phyloP scores from a whole-genome alignment of 2,329 filamentous ascomycete species.

The Fusarium virguliforme region DNA sequence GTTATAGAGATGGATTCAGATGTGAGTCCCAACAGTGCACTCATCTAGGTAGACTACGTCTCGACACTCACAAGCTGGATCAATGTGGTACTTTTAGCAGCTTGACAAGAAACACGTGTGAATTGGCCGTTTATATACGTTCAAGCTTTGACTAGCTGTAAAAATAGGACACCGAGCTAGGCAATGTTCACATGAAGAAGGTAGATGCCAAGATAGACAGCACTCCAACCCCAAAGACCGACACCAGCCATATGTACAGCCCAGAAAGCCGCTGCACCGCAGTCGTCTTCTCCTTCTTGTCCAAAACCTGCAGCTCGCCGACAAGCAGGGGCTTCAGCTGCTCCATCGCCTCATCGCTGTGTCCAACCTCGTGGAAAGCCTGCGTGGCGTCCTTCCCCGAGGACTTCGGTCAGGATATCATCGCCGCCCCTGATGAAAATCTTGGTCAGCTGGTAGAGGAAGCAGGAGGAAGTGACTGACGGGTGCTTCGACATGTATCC shows the following conservation, averaged over 20 bases:
- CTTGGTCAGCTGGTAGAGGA: background rate
- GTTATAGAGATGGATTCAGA: no score
- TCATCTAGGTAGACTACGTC: background rate
- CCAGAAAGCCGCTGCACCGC: background rate
- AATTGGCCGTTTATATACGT: background rate
- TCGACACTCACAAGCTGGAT: background rate
- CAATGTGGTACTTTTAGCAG: background rate
- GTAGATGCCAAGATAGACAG: background rate
- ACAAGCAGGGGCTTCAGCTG: background rate
- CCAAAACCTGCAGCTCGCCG: background rate
- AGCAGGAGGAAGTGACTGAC: background rate
- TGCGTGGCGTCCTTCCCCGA: background rate
- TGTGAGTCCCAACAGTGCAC: background rate
- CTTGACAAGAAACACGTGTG: background rate
- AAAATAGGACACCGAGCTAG: background rate
- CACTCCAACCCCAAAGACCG: conserved; percentile 5
- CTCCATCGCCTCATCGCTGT: conserved; percentile 9
- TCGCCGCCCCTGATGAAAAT: background rate
- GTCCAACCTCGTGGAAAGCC: conserved; percentile 5
- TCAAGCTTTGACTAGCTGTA: background rate
- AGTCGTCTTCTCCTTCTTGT: background rate
- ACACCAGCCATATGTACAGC: background rate
- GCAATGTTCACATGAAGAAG: background rate
- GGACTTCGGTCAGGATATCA: conserved; percentile 3
- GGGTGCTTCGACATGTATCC: background rate